Conservation (phyloP, 129 eudicot species). For the Oenanthe sinensis region DNA sequence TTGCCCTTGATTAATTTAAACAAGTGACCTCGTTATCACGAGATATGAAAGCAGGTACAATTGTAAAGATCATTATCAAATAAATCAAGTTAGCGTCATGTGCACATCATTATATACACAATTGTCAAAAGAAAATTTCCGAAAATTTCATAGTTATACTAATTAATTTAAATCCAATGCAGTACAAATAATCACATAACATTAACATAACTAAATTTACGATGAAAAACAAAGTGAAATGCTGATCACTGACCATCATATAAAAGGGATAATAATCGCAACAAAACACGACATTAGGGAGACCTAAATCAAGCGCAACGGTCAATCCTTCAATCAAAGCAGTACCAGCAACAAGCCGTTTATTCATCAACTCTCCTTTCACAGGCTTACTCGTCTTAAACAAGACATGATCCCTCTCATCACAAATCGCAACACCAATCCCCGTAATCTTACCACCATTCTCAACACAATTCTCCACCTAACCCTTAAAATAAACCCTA, state of each 20-base stretch:
- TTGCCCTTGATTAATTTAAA: too few relatives aligned
- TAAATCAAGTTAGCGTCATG: too few relatives aligned
- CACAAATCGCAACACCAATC: slow-evolving; percentile 68
- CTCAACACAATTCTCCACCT: slow-evolving; percentile 16
- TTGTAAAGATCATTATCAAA: too few relatives aligned
- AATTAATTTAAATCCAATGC: too few relatives aligned
- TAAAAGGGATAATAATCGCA: slow-evolving; percentile 46
- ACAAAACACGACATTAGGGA: slow-evolving; percentile 37
- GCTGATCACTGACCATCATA: slow-evolving; percentile 63
- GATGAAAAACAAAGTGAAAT: not conserved
- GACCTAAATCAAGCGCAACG: slow-evolving; percentile 37
- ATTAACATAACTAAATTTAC: too few relatives aligned
- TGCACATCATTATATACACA: too few relatives aligned
- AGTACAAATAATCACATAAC: not conserved
- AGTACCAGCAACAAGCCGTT: slow-evolving; percentile 26
- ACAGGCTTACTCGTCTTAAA: slow-evolving; percentile 53
- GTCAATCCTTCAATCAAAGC: slow-evolving; percentile 59
- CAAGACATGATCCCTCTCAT: slow-evolving; percentile 40
- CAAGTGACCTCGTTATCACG: too few relatives aligned
- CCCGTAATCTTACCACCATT: slow-evolving; percentile 23
- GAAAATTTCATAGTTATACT: too few relatives aligned
- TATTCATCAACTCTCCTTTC: slow-evolving; percentile 19
- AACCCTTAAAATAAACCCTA: slow-evolving; percentile 69
- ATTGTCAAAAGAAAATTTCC: too few relatives aligned
- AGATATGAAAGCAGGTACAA: too few relatives aligned